Percentiles rank a stretch among this genome's conserved stretches.
phyloP scores from a whole-genome alignment of 192 early-diverging fungal genomes.

The Mortierella antarctica region DNA sequence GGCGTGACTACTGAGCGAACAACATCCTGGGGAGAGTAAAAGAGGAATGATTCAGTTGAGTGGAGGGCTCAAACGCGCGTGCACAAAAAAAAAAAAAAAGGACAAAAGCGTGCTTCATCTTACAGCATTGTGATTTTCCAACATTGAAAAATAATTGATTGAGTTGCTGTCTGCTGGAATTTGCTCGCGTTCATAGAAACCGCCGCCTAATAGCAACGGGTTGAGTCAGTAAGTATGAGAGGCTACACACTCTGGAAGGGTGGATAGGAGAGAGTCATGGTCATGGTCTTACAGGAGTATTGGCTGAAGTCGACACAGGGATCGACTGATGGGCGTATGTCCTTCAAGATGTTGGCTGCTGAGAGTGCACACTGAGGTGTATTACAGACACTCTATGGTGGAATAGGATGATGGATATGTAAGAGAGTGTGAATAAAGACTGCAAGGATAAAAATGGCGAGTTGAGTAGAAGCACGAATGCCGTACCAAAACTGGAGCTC shows the following conservation, averaged over 20 bases:
- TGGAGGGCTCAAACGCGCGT: neutral
- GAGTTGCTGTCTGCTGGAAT: neutral
- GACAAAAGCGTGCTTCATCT: too few species aligned
- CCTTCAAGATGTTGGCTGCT: slow-evolving; percentile 58
- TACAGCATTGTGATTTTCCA: too few species aligned
- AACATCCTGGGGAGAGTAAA: slow-evolving; percentile 23
- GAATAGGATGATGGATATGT: neutral
- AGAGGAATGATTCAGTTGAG: neutral
- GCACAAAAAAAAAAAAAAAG: too few species aligned
- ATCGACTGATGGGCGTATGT: slow-evolving; percentile 62
- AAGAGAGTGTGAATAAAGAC: neutral
- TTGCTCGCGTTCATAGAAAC: slow-evolving; percentile 18
- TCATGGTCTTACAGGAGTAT: slow-evolving; percentile 61
- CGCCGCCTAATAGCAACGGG: slow-evolving; percentile 12
- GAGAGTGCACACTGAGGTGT: slow-evolving; percentile 61
- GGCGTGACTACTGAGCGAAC: slow-evolving; percentile 57
- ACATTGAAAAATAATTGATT: too few species aligned
- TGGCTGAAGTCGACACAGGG: slow-evolving; percentile 77
- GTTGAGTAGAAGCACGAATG: too few species aligned
- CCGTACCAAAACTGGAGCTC: neutral
- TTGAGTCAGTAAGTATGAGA: neutral
- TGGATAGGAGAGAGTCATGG: neutral
- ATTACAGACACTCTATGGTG: slow-evolving; percentile 55
- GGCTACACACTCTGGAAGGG: neutral
- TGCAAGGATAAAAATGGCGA: neutral